Evolutionary conservation across 2,329 filamentous ascomycete genomes (phyloP), one percentile per base, ranked within the genome.

Genomic region (Dothidotthia symphoricarpi): DNA sequence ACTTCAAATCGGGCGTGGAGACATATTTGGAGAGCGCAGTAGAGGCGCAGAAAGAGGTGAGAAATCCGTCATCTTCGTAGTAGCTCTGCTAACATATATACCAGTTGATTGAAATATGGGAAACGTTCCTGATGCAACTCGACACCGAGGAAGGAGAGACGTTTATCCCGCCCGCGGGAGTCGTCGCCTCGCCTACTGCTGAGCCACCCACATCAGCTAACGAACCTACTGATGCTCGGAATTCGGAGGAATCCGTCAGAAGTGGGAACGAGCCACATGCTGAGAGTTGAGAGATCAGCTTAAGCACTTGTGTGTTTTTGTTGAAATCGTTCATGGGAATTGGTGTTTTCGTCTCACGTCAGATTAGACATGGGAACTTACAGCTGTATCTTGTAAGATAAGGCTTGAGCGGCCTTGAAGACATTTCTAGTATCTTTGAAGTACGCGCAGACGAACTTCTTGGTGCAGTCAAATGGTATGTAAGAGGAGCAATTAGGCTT

Each of bases 1-100:
- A 98, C 64, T 98, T 98, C 69, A 98, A 98, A 75, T 93, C 86
- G 47, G 91, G 90, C 0, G 90, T 98, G 2, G 93, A 98, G 73
- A 98, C 93, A 1, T 98, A 95, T 69, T 69, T 98, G 55, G 93
- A 98, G 73, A 90, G 93, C 59, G 88, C 93, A 3, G 89, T 98
- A 3, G 93, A 98, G 70, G 93, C 91, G 38, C 93, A 98, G 72
- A 98, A 98, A 71, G 93, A 98, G 83, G 91, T 93, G 66, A 68
- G 80, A 69, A 11, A 2, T 33, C 9, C 25, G 19, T 14, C 5
- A 12, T 7, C 2, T 7, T 25, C 16, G 26, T 19, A 16, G 8
- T n/a, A 13, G 9, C 25, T 17, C 24, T 34, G 32, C 59, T 63
- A 39, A 47, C 33, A 31, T 16, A 25, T 16, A 2, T 17, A 6